A percentile compares a stretch with the other conserved stretches of the same genome.
Conservation (phyloP, 768 basidiomycete genomes). For the Mycena metata region DNA sequence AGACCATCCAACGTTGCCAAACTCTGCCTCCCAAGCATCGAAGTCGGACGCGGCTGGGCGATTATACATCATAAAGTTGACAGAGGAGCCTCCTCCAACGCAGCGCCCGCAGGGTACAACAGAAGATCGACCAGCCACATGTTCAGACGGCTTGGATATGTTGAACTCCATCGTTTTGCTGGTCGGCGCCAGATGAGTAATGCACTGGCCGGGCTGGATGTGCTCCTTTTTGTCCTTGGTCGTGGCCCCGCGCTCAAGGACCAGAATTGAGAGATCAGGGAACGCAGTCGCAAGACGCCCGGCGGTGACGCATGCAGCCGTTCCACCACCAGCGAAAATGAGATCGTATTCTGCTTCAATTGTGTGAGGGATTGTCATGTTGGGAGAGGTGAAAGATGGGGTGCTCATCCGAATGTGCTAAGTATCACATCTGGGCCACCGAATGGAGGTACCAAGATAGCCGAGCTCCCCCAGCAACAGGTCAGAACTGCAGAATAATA, state of each 20-base stretch:
- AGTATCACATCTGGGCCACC: too few relatives aligned
- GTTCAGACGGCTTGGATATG: constrained; percentile 22
- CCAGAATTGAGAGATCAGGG: constrained; percentile 44
- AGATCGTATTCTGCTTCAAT: constrained; percentile 29
- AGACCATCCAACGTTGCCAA: constrained; percentile 44
- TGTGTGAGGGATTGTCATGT: constrained; percentile 7
- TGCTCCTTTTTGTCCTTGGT: constrained; percentile 39
- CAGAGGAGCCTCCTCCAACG: constrained; percentile 42
- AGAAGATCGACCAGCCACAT: constrained; percentile 29
- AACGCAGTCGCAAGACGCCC: constrained; percentile 43
- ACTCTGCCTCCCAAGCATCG: constrained; percentile 43
- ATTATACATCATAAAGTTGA: constrained; percentile 40
- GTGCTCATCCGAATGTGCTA: too few relatives aligned
- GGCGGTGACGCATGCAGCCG: constrained; percentile 45
- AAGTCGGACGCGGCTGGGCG: constrained; percentile 45
- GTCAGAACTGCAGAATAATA: too few relatives aligned
- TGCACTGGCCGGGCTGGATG: constrained; percentile 39
- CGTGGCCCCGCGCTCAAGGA: constrained; percentile 44
- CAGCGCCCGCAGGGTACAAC: constrained; percentile 38
- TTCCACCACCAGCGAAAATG: constrained; percentile 41
- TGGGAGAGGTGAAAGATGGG: background rate
- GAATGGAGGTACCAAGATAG: too few relatives aligned
- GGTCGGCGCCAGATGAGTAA: constrained; percentile 34
- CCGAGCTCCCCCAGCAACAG: too few relatives aligned
- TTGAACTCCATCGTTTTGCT: constrained; percentile 39